Conservation (phyloP, 2,329 filamentous ascomycete species). For the Xylariales sp. region DNA sequence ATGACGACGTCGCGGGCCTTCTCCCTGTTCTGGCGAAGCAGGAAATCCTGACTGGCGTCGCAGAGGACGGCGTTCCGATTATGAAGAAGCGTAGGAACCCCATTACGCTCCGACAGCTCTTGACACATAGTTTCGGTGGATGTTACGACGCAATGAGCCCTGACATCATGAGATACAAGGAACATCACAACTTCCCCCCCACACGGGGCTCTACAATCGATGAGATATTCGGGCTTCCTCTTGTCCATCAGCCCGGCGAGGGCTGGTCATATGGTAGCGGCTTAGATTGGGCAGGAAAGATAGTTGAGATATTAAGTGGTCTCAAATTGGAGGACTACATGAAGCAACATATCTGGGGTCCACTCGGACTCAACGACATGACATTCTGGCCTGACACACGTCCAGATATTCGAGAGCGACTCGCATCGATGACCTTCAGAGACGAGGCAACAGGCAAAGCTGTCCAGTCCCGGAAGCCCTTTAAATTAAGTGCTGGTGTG, state of each 20-base stretch:
- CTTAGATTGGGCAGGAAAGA: constrained; percentile 36
- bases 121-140: constrained; percentile 42
- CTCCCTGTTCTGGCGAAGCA: constrained; percentile 39
- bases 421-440: constrained; percentile 16
- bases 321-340: constrained; percentile 19
- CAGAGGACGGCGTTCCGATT: constrained; percentile 28
- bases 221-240: constrained; percentile 30
- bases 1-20: constrained; percentile 37
- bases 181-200: background rate
- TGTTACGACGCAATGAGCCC: constrained; percentile 32
- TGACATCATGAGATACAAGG: constrained; percentile 6
- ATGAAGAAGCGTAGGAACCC: constrained; percentile 22
- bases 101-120: constrained; percentile 41
- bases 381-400: constrained; percentile 19
- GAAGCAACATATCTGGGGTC: constrained; percentile 17
- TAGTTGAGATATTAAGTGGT: constrained; percentile 25
- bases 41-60: constrained; percentile 39
- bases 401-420: constrained; percentile 14
- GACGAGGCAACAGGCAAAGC: constrained; percentile 5
- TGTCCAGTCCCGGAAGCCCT: constrained; percentile 14
- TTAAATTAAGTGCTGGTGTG: constrained; percentile 14
- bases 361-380: constrained; percentile 14
- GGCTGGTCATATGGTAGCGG: constrained; percentile 36
- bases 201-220: constrained; percentile 10
- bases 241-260: constrained; percentile 40